These are phyloP conservation scores for Guadua angustifolia DNA, from an alignment of 176 grass and related monocot genomes.

Conservation along the genomic window DNA sequence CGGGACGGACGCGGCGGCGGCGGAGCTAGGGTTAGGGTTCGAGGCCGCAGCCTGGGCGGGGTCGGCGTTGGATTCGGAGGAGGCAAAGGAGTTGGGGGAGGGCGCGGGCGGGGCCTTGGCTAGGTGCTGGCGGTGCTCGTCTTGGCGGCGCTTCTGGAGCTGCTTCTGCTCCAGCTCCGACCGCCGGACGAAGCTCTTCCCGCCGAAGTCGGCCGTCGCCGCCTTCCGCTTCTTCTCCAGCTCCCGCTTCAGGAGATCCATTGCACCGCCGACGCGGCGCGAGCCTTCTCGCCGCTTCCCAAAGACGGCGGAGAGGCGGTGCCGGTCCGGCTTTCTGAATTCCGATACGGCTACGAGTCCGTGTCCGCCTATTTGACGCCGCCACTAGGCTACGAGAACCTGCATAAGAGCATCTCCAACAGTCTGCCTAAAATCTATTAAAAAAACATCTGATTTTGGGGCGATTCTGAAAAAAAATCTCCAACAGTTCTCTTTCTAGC, in stretches of 20 bases:
- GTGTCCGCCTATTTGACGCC: no score
- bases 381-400: no score
- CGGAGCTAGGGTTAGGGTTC: constrained; percentile 54
- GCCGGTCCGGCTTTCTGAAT: constrained; percentile 1
- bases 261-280: constrained; percentile 25
- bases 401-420: no score
- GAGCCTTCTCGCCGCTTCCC: constrained; percentile 12
- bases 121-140: constrained; percentile 60
- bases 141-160: constrained; percentile 70
- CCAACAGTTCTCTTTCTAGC: no score
- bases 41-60: constrained; percentile 7
- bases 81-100: constrained; percentile 4
- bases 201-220: constrained; percentile 66
- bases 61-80: constrained; percentile 22
- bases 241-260: constrained; percentile 91
- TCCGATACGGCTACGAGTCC: no score
- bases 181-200: constrained; percentile 78
- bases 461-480: no score
- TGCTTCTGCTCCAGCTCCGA: constrained; percentile 93
- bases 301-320: constrained; percentile 6
- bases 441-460: no score
- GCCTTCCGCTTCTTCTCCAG: constrained; percentile 78
- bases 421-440: no score
- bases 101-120: constrained; percentile 47
- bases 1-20: constrained; percentile 43